Evolutionary conservation across 2,329 filamentous ascomycete species (phyloP).

Genomic region (Cladorrhinum sp.): DNA sequence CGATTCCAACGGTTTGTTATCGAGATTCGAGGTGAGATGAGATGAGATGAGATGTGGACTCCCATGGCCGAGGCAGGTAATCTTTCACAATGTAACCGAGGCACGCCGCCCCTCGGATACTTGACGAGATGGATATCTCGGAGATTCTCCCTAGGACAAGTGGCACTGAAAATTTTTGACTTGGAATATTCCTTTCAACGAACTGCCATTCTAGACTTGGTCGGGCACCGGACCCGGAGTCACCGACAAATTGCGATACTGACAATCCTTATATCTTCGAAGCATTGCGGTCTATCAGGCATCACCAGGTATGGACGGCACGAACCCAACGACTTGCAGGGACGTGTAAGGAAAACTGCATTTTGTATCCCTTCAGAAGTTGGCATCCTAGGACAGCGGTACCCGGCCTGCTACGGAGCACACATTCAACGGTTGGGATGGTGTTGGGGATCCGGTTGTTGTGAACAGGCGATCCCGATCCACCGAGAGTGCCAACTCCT

Average conservation of each 20-base stretch:
- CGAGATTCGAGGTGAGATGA: neutral
- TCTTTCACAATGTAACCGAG: neutral
- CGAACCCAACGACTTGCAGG: neutral
- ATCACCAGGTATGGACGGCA: neutral
- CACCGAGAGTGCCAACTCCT: neutral
- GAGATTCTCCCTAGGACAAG: neutral
- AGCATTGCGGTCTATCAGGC: neutral
- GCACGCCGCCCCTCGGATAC: neutral
- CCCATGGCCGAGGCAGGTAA: neutral
- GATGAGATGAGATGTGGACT: neutral
- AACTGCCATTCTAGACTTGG: neutral
- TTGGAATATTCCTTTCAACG: neutral
- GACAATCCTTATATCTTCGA: neutral
- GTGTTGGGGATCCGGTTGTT: neutral
- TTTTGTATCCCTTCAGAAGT: neutral
- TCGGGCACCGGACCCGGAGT: neutral
- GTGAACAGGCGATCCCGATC: neutral
- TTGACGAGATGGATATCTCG: neutral
- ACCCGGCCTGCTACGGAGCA: neutral
- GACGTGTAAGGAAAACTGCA: neutral
- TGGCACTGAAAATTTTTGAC: neutral
- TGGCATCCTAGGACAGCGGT: neutral
- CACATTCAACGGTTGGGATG: neutral
- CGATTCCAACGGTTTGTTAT: neutral
- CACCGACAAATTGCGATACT: neutral